Base-by-base conservation (phyloP, 176 grass and related monocot species). In the Rhynchospora pubera region DNA sequence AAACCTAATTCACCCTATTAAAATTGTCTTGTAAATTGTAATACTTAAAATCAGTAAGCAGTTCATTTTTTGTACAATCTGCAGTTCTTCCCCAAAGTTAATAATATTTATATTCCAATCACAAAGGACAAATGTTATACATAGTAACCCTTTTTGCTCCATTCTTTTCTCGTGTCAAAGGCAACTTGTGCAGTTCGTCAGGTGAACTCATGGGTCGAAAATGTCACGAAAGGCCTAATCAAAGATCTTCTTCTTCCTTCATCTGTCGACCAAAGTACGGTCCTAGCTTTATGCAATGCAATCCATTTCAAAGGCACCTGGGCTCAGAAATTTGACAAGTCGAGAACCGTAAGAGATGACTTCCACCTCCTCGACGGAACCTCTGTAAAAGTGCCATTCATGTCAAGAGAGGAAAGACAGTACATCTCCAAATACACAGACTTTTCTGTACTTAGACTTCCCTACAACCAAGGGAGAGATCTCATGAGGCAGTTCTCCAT, bases 221-320 rank as follows among this genome's bases (percentile, higher is more conserved):
- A 76, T 24, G 67, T 71, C 58, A 97, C 93, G 32, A 65, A 87
- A 57, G 89, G 87, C 72, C 89, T 97, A 19, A 97, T 97, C 73
- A 93, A 89, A 75, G 83, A 89, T 39, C 81, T 97, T 70, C 88
- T 93, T 12, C 90, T 86, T 43, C 22, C 68, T 26, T 86, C 84
- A 3, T 97, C 88, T 86, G 87, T 97, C 84, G 76, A 93, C 5
- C 57, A 46, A 5, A 88, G 30, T 24, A 93, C 91, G 6, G 88
- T 86, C 15, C 83, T 97, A 70, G 88, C 92, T 56, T 83, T 97
- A 81, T 83, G 91, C 13, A 97, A 93, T 75, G 91, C 93, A 1
- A 86, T 97, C 8, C 92, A 97, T 86, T 97, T 97, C 63, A 91
- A 93, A 84, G 91, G 93, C 42, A 73, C 88, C 47, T 97, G 93